Base-by-base conservation (phyloP, 2,329 filamentous ascomycete genomes). In the Zarea fungicola region DNA sequence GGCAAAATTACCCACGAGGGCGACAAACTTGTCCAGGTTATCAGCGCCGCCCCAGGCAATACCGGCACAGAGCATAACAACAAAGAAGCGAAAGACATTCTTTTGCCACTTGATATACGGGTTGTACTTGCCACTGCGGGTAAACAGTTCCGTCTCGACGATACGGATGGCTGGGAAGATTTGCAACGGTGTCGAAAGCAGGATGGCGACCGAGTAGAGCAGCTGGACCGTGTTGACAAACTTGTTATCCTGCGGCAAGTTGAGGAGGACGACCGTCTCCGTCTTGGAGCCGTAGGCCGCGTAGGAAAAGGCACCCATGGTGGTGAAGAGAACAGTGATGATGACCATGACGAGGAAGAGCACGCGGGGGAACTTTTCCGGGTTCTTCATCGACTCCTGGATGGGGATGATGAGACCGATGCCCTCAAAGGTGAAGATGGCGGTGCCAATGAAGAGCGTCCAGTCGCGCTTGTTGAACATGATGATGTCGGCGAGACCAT, bases 61-160 rank as follows among this genome's bases (percentile, higher is more conserved):
- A 51, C 83, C 69, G 1, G 91, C 87, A 62, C 93, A 97, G 21
- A 93, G 68, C 60, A 88, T 80, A 43, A 97, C 93, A 54, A 96
- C 82, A 62, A 92, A 84, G 75, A 97, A 99, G 48, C 93, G 85
- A 74, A 96, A 99, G 28, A 86, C 74, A 59, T 99, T 99, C 82
- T 99, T 99, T 77, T 97, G 88, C 93, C 93, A 99, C 74, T 99
- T 99, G 75, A 99, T 95, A 63, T 89, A 93, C 1, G 90, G 91
- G 64, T 97, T 96, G 72, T 96, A 96, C 70, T 99, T 99, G 58
- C 93, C 91, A 54, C 90, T 96, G 62, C 87, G 80, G 21, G 88
- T 95, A 67, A 97, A 99, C 6, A 97, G 76, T 56, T 90, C 89
- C 59, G 95, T 96, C 69, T 95, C 91, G 28, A 89, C 89, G 61